These are phyloP conservation scores for Globisporangium iwayamae DNA, from an alignment of 352 stramenopile species.

Conservation along the genomic window DNA sequence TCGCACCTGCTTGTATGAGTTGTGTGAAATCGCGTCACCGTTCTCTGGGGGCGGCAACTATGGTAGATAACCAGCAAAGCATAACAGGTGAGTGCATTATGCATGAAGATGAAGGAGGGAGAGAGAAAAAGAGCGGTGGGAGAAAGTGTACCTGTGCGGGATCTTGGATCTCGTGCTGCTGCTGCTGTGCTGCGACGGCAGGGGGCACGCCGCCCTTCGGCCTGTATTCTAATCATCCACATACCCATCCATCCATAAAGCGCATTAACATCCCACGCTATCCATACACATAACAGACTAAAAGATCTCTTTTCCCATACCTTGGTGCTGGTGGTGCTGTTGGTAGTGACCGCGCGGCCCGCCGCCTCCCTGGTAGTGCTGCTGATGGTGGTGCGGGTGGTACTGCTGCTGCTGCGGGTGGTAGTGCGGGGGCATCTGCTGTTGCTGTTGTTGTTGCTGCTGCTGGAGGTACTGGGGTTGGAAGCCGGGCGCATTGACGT, in stretches of 20 bases:
- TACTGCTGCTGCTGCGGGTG: conserved; percentile 18
- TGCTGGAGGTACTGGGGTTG: conserved; percentile 32
- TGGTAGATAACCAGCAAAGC: not conserved
- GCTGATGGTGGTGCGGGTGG: conserved; percentile 23
- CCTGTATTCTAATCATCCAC: conserved; percentile 16
- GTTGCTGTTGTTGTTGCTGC: conserved; percentile 31
- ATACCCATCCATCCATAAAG: not conserved
- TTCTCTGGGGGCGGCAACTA: conserved; percentile 9
- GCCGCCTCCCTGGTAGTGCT: conserved; percentile 26
- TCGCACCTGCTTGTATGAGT: conserved; percentile 18
- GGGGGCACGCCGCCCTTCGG: conserved; percentile 12
- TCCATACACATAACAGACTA: not conserved
- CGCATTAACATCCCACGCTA: not conserved
- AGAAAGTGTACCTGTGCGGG: conserved; percentile 12
- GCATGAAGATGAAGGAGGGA: too few species aligned
- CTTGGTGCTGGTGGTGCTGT: conserved; percentile 33
- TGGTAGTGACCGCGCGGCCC: conserved; percentile 33
- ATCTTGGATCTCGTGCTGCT: conserved; percentile 16
- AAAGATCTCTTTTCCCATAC: conserved; percentile 18
- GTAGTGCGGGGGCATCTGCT: conserved; percentile 24
- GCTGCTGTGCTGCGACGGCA: conserved; percentile 6
- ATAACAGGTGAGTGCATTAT: not conserved
- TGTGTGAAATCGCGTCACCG: not conserved
- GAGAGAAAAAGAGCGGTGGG: not conserved
- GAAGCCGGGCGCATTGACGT: conserved; percentile 30